These are phyloP conservation scores for Cytospora piceae DNA, from an alignment of 2,329 filamentous ascomycete genomes.

Conservation along the genomic window DNA sequence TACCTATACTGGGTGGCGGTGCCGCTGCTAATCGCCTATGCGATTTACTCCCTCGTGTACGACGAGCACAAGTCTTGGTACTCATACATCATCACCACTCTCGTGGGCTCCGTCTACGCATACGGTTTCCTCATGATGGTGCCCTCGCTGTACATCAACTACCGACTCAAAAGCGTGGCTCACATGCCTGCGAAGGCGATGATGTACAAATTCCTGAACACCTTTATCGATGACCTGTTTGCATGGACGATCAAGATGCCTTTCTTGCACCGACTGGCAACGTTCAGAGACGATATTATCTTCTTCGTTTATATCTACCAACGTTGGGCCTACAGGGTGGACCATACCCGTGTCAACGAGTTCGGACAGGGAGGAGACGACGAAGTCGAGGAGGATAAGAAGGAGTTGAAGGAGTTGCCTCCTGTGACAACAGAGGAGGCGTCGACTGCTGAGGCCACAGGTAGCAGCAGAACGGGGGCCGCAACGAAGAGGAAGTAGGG, in stretches of 20 bases:
- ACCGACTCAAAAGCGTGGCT: slow-evolving; percentile 90
- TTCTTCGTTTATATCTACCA: slow-evolving; percentile 99
- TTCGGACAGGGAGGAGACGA: slow-evolving; percentile 99
- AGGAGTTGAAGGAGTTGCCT: slow-evolving; percentile 45
- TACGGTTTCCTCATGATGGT: slow-evolving; percentile 99
- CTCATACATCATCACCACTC: slow-evolving; percentile 90
- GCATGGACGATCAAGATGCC: slow-evolving; percentile 99
- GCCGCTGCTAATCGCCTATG: slow-evolving; percentile 86
- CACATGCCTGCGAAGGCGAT: slow-evolving; percentile 97
- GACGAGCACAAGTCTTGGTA: slow-evolving; percentile 98
- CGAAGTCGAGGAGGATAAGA: slow-evolving; percentile 57
- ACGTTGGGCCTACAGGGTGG: slow-evolving; percentile 86
- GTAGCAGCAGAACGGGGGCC: slow-evolving; percentile 50
- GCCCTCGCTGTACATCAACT: slow-evolving; percentile 97
- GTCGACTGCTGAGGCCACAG: slow-evolving; percentile 47
- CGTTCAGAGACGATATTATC: slow-evolving; percentile 92
- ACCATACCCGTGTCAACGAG: slow-evolving; percentile 92
- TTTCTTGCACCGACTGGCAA: slow-evolving; percentile 86
- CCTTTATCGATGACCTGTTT: slow-evolving; percentile 98
- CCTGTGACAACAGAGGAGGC: slow-evolving; percentile 34
- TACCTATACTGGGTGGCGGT: slow-evolving; percentile 95
- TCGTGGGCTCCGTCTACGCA: slow-evolving; percentile 94
- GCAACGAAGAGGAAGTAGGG: slow-evolving; percentile 53
- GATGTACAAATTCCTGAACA: slow-evolving; percentile 98
- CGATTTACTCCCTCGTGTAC: slow-evolving; percentile 87